Evolutionary conservation across 768 basidiomycete genomes (phyloP).

Genomic region (Lentinula raphanica): DNA sequence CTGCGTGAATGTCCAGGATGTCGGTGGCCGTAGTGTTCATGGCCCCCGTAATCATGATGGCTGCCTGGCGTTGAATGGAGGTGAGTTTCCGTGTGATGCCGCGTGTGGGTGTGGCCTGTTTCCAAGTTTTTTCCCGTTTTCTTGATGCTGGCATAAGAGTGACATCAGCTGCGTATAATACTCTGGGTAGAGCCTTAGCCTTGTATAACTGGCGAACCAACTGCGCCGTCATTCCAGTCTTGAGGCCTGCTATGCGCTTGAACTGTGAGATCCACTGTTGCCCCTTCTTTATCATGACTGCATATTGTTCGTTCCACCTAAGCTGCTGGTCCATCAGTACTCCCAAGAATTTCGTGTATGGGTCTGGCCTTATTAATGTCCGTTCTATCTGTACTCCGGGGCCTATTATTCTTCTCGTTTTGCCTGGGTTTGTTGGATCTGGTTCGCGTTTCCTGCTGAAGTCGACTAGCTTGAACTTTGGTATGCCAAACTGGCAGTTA

Average conservation of each 20-base stretch:
- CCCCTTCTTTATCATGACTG: constrained; percentile 9
- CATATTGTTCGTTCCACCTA: constrained; percentile 8
- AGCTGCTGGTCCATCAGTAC: constrained; percentile 6
- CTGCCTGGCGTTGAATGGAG: neutral
- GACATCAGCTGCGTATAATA: neutral
- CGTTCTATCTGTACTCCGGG: neutral
- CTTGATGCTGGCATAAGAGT: neutral
- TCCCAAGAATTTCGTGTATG: neutral
- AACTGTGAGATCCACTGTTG: constrained; percentile 8
- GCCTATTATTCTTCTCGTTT: neutral
- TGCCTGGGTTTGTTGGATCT: neutral
- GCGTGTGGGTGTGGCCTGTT: neutral
- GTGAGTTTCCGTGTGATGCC: neutral
- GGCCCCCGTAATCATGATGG: constrained; percentile 8
- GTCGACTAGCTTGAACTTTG: neutral
- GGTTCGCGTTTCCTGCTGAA: neutral
- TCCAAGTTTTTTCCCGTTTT: neutral
- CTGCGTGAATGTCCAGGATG: constrained; percentile 9
- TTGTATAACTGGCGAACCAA: neutral
- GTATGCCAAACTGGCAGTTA: neutral
- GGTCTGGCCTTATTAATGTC: neutral
- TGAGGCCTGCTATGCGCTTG: constrained; percentile 3
- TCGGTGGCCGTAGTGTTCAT: constrained; percentile 10
- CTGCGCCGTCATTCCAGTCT: neutral
- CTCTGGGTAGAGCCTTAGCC: neutral